Percentiles rank a stretch among this genome's conserved stretches.
Evolutionary conservation across 1,139 yeast genomes (phyloP).

Genomic region (Hyphopichia khmerensis): DNA sequence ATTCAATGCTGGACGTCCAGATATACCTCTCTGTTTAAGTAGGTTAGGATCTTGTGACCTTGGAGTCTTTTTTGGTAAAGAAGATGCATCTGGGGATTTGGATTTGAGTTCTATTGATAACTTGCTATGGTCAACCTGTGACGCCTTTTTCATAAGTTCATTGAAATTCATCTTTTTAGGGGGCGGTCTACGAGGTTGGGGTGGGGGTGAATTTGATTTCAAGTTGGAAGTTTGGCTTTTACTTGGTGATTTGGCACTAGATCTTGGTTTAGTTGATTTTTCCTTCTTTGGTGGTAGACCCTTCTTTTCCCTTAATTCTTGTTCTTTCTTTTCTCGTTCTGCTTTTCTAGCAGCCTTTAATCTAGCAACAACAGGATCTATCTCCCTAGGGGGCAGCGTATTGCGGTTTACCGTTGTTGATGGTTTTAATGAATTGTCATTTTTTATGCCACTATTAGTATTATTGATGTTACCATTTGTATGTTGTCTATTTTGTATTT

Average conservation of each 20-base stretch:
- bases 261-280: conserved; percentile 7
- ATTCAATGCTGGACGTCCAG: background rate
- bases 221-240: conserved; percentile 1
- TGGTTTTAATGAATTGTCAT: background rate
- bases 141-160: conserved; percentile 71
- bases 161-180: conserved; percentile 57
- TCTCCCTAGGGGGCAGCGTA: conserved; percentile 9
- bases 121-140: conserved; percentile 47
- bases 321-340: conserved; percentile 49
- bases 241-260: conserved; percentile 2
- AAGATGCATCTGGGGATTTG: conserved; percentile 29
- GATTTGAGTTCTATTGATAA: conserved; percentile 35
- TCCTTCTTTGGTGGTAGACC: conserved; percentile 27
- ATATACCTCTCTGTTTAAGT: background rate
- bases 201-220: background rate
- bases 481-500: conserved; percentile 10
- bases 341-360: conserved; percentile 63
- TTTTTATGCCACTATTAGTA: background rate
- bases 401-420: background rate
- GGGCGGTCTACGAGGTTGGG: conserved; percentile 10
- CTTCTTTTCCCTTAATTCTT: conserved; percentile 28
- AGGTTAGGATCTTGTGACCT: background rate
- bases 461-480: background rate
- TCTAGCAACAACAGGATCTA: conserved; percentile 58
- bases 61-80: background rate